Base-by-base conservation (phyloP, 2,329 filamentous ascomycete species). In the Neonectria hederae region DNA sequence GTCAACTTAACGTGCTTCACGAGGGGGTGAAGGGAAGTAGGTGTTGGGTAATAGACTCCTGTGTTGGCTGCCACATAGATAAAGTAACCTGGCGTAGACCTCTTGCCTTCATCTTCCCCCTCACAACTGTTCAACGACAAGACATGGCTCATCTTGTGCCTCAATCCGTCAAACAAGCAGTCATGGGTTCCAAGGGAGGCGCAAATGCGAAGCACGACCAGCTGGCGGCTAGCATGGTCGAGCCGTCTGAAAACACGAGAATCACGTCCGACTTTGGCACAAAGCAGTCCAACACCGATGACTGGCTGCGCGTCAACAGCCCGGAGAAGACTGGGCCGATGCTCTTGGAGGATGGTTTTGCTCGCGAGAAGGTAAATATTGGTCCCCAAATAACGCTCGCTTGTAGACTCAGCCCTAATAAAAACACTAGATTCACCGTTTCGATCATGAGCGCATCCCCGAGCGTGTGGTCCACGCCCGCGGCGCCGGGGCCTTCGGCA, bases 241-340 rank as follows among this genome's bases (percentile, higher is more conserved):
- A 92, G 74, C 83, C 87, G 2, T 80, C 85, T 48, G 78, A 85
- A 54, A 83, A 87, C 40, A 82, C 84, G 32, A 83, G 86, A 42
- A 87, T 94, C 69, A 95, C 92, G 0, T 90, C 90, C 53, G 93
- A 97, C 73, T 92, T 86, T 79, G 93, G 93, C 22, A 88, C 90
- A 28, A 92, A 90, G 78, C 86, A 93, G 72, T 81, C 82, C 45
- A 90, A 90, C 72, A 90, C 90, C 1, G 93, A 97, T 73, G 86
- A 94, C 75, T 96, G 92, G 92, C 82, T 97, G 58, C 88, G 86
- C 56, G 84, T 90, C 5, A 85, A 82, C 26, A 88, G 81, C 38
- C 83, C 88, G 3, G 84, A 92, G 51, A 82, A 88, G 59, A 88
- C 84, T 2, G 92, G 92, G 0, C 91, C 92, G 0, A 77, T 78